Percentiles rank a stretch among this genome's conserved stretches.
Conservation (phyloP, 129 eudicot genomes). For the Pulicaria dysenterica region DNA sequence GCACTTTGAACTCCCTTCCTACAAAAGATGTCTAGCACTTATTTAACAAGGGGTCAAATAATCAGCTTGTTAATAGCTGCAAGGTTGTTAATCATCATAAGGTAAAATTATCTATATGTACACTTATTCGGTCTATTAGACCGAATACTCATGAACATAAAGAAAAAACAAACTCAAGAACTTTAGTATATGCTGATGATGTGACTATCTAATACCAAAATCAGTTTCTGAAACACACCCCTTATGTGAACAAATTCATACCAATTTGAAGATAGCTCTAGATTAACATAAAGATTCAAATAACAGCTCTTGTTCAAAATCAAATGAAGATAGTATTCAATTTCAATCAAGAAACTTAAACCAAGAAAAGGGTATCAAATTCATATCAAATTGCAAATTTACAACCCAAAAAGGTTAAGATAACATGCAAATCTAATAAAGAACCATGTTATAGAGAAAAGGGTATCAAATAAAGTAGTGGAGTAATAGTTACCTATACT, state of each 20-base stretch:
- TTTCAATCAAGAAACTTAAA: constrained; percentile 4
- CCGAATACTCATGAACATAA: constrained; percentile 6
- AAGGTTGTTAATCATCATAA: not conserved
- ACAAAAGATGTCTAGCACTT: too few relatives aligned
- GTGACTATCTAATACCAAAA: not conserved
- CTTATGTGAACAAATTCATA: constrained; percentile 9
- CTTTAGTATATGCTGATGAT: too few relatives aligned
- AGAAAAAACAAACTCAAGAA: constrained; percentile 1
- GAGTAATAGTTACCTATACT: constrained; percentile 52
- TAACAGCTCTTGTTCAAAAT: not conserved
- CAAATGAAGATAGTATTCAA: not conserved
- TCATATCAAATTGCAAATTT: constrained; percentile 8
- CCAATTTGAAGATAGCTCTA: not conserved
- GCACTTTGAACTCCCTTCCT: too few relatives aligned
- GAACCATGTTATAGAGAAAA: not conserved
- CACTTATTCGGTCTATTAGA: too few relatives aligned
- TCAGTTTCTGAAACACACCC: not conserved
- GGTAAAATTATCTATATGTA: not conserved
- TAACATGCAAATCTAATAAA: not conserved
- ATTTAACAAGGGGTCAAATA: not conserved
- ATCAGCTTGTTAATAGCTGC: not conserved
- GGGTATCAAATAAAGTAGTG: not conserved
- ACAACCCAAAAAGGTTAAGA: not conserved
- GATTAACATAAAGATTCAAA: constrained; percentile 9
- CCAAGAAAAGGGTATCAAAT: not conserved